These are phyloP conservation scores for Ceratocystis destructans DNA, from an alignment of 2,329 filamentous ascomycete genomes.

Conservation along the genomic window DNA sequence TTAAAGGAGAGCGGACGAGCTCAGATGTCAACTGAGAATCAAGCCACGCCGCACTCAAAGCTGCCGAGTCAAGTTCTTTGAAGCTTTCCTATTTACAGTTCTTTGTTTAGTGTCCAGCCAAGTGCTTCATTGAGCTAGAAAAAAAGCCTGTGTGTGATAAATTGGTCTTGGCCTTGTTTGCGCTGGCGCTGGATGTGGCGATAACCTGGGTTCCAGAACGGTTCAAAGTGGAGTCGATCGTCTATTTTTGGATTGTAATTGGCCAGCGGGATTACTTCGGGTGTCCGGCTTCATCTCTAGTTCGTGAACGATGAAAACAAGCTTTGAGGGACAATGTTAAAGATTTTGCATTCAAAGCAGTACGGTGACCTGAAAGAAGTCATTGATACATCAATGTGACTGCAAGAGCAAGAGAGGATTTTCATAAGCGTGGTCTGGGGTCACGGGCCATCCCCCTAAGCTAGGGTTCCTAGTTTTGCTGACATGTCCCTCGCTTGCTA, in stretches of 20 bases:
- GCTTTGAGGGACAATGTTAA: background rate
- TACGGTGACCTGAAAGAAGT: too few relatives aligned
- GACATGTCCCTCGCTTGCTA: too few relatives aligned
- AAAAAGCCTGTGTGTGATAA: background rate
- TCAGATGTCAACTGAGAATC: background rate
- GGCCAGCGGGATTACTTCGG: constrained; percentile 12
- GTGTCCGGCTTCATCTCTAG: background rate
- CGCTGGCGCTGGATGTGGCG: background rate
- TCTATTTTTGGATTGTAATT: background rate
- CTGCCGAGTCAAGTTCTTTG: background rate
- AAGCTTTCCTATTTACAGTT: background rate
- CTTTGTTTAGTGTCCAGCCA: background rate
- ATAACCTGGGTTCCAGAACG: background rate
- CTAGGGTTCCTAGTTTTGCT: too few relatives aligned
- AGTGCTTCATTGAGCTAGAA: background rate
- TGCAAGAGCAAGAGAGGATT: too few relatives aligned
- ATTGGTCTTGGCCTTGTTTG: background rate
- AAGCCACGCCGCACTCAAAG: background rate
- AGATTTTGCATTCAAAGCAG: background rate
- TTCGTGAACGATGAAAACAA: background rate
- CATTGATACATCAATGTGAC: too few relatives aligned
- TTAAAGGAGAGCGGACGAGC: background rate
- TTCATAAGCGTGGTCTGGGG: too few relatives aligned
- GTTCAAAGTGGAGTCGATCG: constrained; percentile 1
- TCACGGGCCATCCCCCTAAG: too few relatives aligned